Percentiles rank a stretch among this genome's conserved stretches.
Evolutionary conservation across 768 basidiomycete genomes (phyloP).

Genomic region (Russula lepida): DNA sequence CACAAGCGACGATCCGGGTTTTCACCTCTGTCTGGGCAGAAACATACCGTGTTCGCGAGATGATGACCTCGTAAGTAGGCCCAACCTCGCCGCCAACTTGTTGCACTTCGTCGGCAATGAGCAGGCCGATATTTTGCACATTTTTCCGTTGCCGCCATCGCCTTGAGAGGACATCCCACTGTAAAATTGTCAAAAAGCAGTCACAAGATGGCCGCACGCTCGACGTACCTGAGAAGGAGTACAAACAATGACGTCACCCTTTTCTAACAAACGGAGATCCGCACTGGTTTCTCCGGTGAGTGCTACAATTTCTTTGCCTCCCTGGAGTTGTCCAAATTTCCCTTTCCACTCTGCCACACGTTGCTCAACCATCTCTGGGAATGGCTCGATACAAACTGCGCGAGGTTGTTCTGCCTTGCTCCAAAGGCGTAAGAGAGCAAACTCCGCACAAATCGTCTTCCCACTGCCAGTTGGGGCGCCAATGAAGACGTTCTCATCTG

Average conservation of each 20-base stretch:
- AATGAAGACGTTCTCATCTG: slow-evolving; percentile 94
- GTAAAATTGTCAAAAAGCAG: not conserved
- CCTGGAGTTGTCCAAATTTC: slow-evolving; percentile 77
- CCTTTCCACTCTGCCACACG: slow-evolving; percentile 81
- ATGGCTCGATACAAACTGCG: slow-evolving; percentile 94
- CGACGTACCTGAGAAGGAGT: slow-evolving; percentile 76
- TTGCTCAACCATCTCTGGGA: slow-evolving; percentile 94
- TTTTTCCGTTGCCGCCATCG: slow-evolving; percentile 97
- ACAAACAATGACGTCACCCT: slow-evolving; percentile 89
- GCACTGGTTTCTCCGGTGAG: slow-evolving; percentile 92
- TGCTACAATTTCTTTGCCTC: slow-evolving; percentile 89
- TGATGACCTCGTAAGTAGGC: slow-evolving; percentile 91
- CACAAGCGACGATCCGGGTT: slow-evolving; percentile 90
- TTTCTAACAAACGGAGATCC: slow-evolving; percentile 81
- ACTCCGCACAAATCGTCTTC: slow-evolving; percentile 96
- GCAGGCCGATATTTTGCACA: slow-evolving; percentile 83
- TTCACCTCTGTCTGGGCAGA: slow-evolving; percentile 88
- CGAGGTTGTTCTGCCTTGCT: slow-evolving; percentile 72
- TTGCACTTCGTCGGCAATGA: slow-evolving; percentile 95
- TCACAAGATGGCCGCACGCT: not conserved
- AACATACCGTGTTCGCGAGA: slow-evolving; percentile 95
- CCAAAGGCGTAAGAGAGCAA: slow-evolving; percentile 92
- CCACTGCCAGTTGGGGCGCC: slow-evolving; percentile 96
- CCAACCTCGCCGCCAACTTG: slow-evolving; percentile 92
- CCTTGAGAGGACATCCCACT: slow-evolving; percentile 95